phyloP scores from a whole-genome alignment of 768 basidiomycete genomes.

The Dacryopinax spathularia region DNA sequence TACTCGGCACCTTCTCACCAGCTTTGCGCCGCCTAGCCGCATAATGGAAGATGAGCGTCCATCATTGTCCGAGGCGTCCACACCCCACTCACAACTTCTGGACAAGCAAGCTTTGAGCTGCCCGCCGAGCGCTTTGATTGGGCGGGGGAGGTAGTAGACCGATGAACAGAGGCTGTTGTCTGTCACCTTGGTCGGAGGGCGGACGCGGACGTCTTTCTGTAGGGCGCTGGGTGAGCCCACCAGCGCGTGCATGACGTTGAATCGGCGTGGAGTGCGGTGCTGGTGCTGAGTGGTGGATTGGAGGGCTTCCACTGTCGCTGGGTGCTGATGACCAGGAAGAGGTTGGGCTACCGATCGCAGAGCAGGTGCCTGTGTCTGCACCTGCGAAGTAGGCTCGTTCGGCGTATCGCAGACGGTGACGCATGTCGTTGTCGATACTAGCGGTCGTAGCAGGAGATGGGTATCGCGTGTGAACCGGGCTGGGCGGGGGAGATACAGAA shows the following conservation, averaged over 20 bases:
- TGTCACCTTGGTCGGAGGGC: no score
- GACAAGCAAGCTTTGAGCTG: neutral
- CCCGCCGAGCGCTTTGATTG: neutral
- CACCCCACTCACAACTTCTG: neutral
- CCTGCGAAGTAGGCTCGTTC: neutral
- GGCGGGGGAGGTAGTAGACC: neutral
- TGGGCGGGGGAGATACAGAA: neutral
- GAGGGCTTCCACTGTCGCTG: no score
- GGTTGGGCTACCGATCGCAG: neutral
- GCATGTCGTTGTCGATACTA: neutral
- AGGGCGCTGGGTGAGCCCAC: no score
- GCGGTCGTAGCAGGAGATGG: neutral
- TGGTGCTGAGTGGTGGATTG: no score
- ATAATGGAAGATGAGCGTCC: no score
- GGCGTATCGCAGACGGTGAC: neutral
- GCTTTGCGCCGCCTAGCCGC: no score
- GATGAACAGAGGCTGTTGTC: neutral
- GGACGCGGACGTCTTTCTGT: no score
- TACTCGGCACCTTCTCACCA: no score
- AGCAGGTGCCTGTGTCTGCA: neutral
- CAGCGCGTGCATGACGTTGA: no score
- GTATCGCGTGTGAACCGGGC: neutral
- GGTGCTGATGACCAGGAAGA: no score
- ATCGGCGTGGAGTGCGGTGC: no score
- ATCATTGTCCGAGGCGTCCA: no score